phyloP scores from a whole-genome alignment of 73 alveolate genomes.

The Paramecium primaurelia region DNA sequence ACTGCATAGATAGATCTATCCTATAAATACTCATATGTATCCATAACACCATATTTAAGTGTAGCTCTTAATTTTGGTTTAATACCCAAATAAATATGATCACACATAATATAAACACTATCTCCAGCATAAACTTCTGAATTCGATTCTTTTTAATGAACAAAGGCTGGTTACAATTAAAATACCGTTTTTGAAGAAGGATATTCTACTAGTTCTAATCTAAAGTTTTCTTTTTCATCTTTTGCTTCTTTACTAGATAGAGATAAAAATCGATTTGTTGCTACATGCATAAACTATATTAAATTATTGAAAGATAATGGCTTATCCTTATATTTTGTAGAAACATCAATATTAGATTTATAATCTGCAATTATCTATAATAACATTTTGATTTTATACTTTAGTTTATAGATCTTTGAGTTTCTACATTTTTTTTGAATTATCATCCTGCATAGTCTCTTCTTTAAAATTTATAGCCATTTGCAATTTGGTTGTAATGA shows the following conservation, averaged over 20 bases:
- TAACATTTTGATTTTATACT: neutral
- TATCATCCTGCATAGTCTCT: neutral
- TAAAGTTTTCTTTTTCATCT: slow-evolving; percentile 26
- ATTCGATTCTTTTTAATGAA: neutral
- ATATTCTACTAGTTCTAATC: slow-evolving; percentile 16
- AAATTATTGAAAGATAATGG: slow-evolving; percentile 16
- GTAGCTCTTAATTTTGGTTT: slow-evolving; percentile 23
- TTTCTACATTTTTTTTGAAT: neutral
- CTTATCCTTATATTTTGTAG: neutral
- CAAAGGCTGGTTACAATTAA: slow-evolving; percentile 32
- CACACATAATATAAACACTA: slow-evolving; percentile 28
- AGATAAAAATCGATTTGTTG: slow-evolving; percentile 15
- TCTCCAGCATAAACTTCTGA: slow-evolving; percentile 16
- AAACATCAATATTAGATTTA: neutral
- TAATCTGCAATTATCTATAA: neutral
- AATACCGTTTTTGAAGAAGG: slow-evolving; percentile 18
- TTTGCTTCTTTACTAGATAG: slow-evolving; percentile 8
- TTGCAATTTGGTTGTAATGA: neutral
- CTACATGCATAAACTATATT: slow-evolving; percentile 21
- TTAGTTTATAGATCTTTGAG: neutral
- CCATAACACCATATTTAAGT: neutral
- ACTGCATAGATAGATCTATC: slow-evolving; percentile 43
- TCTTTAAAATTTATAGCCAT: neutral
- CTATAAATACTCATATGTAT: neutral
- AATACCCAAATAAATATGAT: slow-evolving; percentile 13